Conservation (phyloP, 2,329 filamentous ascomycete genomes). For the Aspergillus chevalieri region DNA sequence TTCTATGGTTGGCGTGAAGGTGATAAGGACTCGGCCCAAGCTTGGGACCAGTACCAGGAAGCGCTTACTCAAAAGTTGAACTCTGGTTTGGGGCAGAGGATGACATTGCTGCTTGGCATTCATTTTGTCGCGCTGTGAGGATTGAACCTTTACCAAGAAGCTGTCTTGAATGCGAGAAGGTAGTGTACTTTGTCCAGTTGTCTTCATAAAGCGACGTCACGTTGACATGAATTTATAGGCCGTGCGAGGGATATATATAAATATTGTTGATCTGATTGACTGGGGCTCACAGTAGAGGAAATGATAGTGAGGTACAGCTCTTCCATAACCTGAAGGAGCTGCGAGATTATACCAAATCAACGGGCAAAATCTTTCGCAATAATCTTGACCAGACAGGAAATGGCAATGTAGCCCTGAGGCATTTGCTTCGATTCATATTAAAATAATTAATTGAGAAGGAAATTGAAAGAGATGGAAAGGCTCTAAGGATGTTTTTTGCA, state of each 20-base stretch:
- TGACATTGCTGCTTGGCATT: constrained; percentile 7
- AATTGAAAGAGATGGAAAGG: not conserved
- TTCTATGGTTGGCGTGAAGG: no score
- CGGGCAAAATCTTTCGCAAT: not conserved
- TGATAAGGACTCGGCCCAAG: no score
- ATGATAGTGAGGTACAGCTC: not conserved
- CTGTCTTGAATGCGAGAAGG: not conserved
- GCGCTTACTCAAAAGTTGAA: constrained; percentile 7
- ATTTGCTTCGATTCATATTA: not conserved
- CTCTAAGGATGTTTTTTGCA: not conserved
- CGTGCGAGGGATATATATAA: not conserved
- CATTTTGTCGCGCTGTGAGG: constrained; percentile 7
- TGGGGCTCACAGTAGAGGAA: not conserved
- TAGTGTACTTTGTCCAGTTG: not conserved
- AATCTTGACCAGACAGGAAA: not conserved
- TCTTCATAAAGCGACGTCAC: not conserved
- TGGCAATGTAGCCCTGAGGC: not conserved
- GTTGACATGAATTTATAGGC: not conserved
- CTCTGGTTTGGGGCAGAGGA: constrained; percentile 9
- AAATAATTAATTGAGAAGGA: not conserved
- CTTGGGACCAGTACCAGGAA: constrained; percentile 6
- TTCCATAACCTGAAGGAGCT: not conserved
- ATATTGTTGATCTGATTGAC: not conserved
- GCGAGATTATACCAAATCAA: not conserved
- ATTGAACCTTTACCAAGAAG: constrained; percentile 6